These are phyloP conservation scores for Didymosphaeria variabile DNA, from an alignment of 2,329 filamentous ascomycete species.

Conservation along the genomic window DNA sequence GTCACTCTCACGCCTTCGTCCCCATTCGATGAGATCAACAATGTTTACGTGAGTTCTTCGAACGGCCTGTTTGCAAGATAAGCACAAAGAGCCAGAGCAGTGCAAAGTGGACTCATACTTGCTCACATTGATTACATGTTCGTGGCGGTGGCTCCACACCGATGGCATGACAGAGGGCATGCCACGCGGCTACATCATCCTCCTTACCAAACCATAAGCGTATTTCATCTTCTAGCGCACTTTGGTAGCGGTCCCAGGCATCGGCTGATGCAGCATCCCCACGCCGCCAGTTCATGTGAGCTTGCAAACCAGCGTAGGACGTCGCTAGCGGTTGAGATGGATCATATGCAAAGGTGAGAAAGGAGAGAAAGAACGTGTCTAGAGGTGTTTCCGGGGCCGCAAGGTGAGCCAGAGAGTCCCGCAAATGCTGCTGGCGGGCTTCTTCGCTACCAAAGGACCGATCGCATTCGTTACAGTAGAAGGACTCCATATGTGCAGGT, in stretches of 20 bases:
- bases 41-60: conserved; percentile 27
- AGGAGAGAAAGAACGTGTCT: conserved; percentile 19
- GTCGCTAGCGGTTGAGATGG: conserved; percentile 23
- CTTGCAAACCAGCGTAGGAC: conserved; percentile 35
- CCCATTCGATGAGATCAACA: conserved; percentile 26
- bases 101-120: conserved; percentile 14
- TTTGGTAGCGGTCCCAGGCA: conserved; percentile 22
- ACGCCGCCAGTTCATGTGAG: conserved; percentile 22
- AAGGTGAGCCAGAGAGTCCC: background rate
- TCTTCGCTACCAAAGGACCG: too few relatives aligned
- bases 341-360: conserved; percentile 17
- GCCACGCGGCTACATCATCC: conserved; percentile 24
- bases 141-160: conserved; percentile 19
- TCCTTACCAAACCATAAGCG: conserved; percentile 24
- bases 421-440: background rate
- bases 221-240: conserved; percentile 24
- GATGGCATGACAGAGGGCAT: conserved; percentile 24
- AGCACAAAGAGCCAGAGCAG: conserved; percentile 5
- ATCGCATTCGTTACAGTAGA: background rate
- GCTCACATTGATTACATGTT: conserved; percentile 20
- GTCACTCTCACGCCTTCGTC: conserved; percentile 10
- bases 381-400: conserved; percentile 20
- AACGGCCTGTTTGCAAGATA: conserved; percentile 17
- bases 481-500: background rate
- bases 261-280: conserved; percentile 16